A percentile compares a stretch with the other conserved stretches of the same genome.
Conservation (phyloP, 371 early-diverging fungal species). For the Paraphysoderma sedebokerense region DNA sequence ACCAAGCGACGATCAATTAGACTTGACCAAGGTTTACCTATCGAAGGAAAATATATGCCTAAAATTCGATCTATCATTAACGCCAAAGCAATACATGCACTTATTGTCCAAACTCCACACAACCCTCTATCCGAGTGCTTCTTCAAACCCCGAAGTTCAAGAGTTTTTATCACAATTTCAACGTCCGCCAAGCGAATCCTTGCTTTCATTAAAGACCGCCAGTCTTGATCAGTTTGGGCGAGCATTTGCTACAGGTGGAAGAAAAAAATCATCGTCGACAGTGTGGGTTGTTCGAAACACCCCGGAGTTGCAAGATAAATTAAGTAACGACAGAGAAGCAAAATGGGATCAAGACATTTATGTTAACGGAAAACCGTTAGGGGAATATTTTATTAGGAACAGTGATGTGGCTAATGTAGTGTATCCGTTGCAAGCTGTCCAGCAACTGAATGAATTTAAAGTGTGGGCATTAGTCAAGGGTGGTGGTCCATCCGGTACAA, state of each 20-base stretch:
- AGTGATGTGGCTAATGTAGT: conserved; percentile 48
- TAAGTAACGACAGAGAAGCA: not conserved
- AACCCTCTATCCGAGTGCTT: too few species aligned
- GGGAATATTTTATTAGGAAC: conserved; percentile 52
- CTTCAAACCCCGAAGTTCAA: too few species aligned
- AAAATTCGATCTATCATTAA: too few species aligned
- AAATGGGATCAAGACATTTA: conserved; percentile 30
- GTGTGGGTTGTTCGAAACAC: conserved; percentile 61
- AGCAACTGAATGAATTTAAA: conserved; percentile 54
- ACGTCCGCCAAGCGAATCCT: too few species aligned
- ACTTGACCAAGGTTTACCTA: not conserved
- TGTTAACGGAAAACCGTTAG: conserved; percentile 64
- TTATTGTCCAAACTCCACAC: too few species aligned
- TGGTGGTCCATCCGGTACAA: conserved; percentile 67
- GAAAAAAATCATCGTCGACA: conserved; percentile 68
- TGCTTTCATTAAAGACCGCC: not conserved
- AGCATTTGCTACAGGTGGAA: conserved; percentile 58
- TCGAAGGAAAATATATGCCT: too few species aligned
- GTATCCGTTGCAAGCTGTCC: conserved; percentile 53
- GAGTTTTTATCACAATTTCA: too few species aligned
- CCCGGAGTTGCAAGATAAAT: conserved; percentile 15
- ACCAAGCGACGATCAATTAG: not conserved
- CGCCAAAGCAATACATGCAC: too few species aligned
- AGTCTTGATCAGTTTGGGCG: conserved; percentile 55
- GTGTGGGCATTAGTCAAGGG: conserved; percentile 73